A percentile compares a stretch with the other conserved stretches of the same genome.
phyloP scores from a whole-genome alignment of 441 rosid species.

The Erysimum pusillum region DNA sequence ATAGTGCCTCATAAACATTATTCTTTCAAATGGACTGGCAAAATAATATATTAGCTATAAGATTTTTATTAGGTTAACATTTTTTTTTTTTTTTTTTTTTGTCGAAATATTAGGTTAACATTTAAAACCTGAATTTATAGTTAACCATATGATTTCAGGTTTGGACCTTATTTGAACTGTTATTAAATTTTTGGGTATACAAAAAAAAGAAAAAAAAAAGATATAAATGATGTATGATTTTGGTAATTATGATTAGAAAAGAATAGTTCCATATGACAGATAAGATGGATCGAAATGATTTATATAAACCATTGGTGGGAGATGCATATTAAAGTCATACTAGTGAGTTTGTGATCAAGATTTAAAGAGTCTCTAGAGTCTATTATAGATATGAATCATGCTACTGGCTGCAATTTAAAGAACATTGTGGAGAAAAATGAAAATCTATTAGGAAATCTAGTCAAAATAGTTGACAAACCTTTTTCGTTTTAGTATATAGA shows the following conservation, averaged over 20 bases:
- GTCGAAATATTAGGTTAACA: too few relatives aligned
- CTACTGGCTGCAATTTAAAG: conserved; percentile 39
- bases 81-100: too few relatives aligned
- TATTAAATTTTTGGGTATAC: neutral
- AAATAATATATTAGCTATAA: neutral
- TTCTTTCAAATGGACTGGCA: conserved; percentile 11
- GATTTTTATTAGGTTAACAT: neutral
- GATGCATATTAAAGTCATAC: conserved; percentile 38
- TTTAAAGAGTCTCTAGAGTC: conserved; percentile 44
- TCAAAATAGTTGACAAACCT: neutral
- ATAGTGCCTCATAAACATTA: conserved; percentile 14
- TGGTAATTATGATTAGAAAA: conserved; percentile 1
- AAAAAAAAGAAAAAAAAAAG: neutral
- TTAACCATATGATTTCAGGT: neutral
- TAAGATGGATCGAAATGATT: conserved; percentile 18
- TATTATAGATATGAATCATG: conserved; percentile 30
- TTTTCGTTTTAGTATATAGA: neutral
- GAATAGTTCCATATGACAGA: conserved; percentile 10
- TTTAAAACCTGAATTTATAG: neutral
- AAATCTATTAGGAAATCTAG: neutral
- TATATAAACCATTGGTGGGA: conserved; percentile 18
- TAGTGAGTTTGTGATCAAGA: conserved; percentile 40
- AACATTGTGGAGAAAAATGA: neutral
- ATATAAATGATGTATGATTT: neutral
- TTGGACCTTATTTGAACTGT: neutral